Evolutionary conservation across 768 basidiomycete species (phyloP), one percentile per base, ranked within the genome.

Genomic region (Steccherinum ochraceum): DNA sequence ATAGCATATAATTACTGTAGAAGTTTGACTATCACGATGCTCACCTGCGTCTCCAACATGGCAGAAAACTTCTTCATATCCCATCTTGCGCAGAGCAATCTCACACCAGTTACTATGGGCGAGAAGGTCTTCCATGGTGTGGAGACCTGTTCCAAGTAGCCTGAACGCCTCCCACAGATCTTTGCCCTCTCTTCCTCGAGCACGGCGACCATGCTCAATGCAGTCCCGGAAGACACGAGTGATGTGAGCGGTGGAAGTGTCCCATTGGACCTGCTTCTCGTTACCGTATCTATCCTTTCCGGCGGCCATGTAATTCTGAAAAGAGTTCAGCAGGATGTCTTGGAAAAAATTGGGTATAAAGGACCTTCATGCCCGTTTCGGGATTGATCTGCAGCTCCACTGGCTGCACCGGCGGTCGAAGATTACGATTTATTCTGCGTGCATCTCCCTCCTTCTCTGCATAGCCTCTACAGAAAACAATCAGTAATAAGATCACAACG

Each of bases 21-120:
- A 10, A 5, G 19, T 4, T 40, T 21, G 12, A 16, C 12, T 24
- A 24, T 7, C 18, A 10, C 24, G 3, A 5, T 45, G 12, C 44
- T 47, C 51, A 72, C 77, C 77, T 53, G 74, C 72, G 40, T 84
- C 80, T 12, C 89, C 88, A 45, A 91, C 86, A 64, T 91, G 88
- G 52, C 83, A 83, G 67, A 91, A 91, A 13, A 90, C 84, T 40
- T 86, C 72, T 13, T 69, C 53, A 62, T 88, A 71, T 0, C 89
- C 89, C 69, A 89, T 72, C 54, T 81, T 83, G 54, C 79, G 74
- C 5, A 91, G 72, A 0, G 77, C 78, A 11, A 90, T 69, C 65
- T 93, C 88, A 65, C 84, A 84, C 78, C 84, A 90, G 67, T 91
- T 83, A 61, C 80, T 81, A 63, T 90, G 89, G 1, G 88, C 87